Percentiles rank a stretch among this genome's conserved stretches.
These are phyloP conservation scores for Bruguiera parviflora DNA, from an alignment of 345 rosid species.

Conservation along the genomic window DNA sequence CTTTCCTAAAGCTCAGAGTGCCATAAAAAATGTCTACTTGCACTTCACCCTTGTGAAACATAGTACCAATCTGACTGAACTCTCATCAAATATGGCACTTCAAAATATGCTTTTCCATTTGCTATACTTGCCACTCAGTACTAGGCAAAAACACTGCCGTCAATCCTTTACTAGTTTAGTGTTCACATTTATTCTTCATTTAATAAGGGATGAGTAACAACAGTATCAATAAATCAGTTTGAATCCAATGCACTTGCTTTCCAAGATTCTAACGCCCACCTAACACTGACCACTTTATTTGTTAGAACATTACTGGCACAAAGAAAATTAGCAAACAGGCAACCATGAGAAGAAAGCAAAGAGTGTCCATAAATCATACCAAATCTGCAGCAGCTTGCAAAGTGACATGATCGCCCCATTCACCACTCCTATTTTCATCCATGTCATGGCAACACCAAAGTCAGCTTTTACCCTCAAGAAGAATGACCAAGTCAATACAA, in stretches of 20 bases:
- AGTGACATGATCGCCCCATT: constrained; percentile 57
- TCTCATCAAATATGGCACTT: background rate
- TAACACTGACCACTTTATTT: background rate
- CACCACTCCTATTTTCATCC: constrained; percentile 41
- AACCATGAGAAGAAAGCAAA: background rate
- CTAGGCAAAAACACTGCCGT: background rate
- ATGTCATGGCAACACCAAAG: constrained; percentile 16
- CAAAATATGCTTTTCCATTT: background rate
- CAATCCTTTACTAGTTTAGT: background rate
- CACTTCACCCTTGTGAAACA: background rate
- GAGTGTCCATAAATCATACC: constrained; percentile 27
- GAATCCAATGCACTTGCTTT: background rate
- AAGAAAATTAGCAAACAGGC: background rate
- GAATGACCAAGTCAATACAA: constrained; percentile 6
- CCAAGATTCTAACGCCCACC: background rate
- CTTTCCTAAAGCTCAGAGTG: no score
- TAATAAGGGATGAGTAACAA: background rate
- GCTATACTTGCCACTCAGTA: background rate
- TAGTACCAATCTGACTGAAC: background rate
- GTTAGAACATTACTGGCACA: background rate
- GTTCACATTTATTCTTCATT: background rate
- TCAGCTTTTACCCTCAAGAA: constrained; percentile 13
- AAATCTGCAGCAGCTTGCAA: constrained; percentile 53
- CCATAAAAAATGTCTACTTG: background rate
- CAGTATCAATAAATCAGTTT: background rate